A percentile compares a stretch with the other conserved stretches of the same genome.
phyloP scores from a whole-genome alignment of 2,329 filamentous ascomycete genomes.

The Aschersonia sp. region DNA sequence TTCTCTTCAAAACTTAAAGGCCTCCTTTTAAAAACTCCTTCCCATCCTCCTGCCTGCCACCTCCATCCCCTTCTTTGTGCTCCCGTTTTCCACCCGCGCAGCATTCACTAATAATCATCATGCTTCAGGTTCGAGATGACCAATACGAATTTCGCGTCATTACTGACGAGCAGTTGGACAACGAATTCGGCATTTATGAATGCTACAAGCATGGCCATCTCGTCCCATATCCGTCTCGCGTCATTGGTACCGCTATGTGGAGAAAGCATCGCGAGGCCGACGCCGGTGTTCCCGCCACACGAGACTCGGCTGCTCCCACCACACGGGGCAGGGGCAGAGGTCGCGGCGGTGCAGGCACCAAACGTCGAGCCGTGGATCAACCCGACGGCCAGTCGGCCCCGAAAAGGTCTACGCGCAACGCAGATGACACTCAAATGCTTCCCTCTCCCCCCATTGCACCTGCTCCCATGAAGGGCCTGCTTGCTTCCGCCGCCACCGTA shows the following conservation, averaged over 20 bases:
- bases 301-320: slow-evolving; percentile 10
- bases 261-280: slow-evolving; percentile 21
- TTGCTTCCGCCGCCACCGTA: slow-evolving; percentile 22
- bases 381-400: slow-evolving; percentile 32
- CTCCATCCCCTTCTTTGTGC: no score
- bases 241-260: slow-evolving; percentile 28
- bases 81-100: neutral
- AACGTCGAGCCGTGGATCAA: slow-evolving; percentile 36
- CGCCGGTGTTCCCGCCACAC: slow-evolving; percentile 17
- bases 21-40: no score
- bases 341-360: slow-evolving; percentile 20
- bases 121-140: slow-evolving; percentile 23
- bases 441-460: slow-evolving; percentile 11
- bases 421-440: slow-evolving; percentile 13
- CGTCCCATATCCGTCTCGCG: slow-evolving; percentile 29
- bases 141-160: slow-evolving; percentile 30
- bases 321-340: slow-evolving; percentile 17
- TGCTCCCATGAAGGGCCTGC: slow-evolving; percentile 21
- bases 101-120: neutral
- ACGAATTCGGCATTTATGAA: slow-evolving; percentile 27
- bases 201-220: slow-evolving; percentile 24
- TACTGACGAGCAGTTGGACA: slow-evolving; percentile 25
- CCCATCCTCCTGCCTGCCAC: no score
- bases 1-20: no score
- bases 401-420: slow-evolving; percentile 28